Conservation (phyloP, 257 asterid genomes). For the Jacaranda copaia region DNA sequence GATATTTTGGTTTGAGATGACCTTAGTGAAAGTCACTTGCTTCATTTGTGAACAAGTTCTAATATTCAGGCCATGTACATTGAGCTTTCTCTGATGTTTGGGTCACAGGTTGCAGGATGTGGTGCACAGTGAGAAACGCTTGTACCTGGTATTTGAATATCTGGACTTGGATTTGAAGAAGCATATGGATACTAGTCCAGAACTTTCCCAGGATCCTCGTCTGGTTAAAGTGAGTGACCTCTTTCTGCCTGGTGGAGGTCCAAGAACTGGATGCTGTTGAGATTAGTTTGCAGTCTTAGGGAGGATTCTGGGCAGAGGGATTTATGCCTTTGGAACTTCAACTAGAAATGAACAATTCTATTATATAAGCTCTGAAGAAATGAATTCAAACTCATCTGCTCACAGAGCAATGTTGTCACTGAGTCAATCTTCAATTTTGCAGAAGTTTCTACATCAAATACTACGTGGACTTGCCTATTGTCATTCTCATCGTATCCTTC, state of each 20-base stretch:
- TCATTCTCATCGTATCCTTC: slow-evolving; percentile 94
- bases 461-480: slow-evolving; percentile 94
- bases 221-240: slow-evolving; percentile 71
- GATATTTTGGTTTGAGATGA: slow-evolving; percentile 23
- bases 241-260: slow-evolving; percentile 34
- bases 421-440: slow-evolving; percentile 39
- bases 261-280: slow-evolving; percentile 15
- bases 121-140: slow-evolving; percentile 92
- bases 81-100: slow-evolving; percentile 22
- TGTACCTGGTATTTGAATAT: slow-evolving; percentile 94
- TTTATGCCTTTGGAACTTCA: slow-evolving; percentile 3
- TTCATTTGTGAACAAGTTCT: slow-evolving; percentile 24
- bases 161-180: slow-evolving; percentile 98
- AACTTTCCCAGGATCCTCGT: slow-evolving; percentile 83
- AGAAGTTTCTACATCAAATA: slow-evolving; percentile 87
- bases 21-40: background rate
- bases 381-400: too few relatives aligned
- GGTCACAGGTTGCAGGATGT: slow-evolving; percentile 92
- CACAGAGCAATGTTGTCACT: slow-evolving; percentile 28
- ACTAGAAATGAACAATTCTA: background rate
- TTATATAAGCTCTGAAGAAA: background rate
- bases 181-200: slow-evolving; percentile 97
- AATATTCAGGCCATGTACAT: slow-evolving; percentile 13
- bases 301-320: slow-evolving; percentile 19
- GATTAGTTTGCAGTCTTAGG: slow-evolving; percentile 19